phyloP scores from a whole-genome alignment of 495 filamentous ascomycete genomes.

The Talaromyces adpressus region DNA sequence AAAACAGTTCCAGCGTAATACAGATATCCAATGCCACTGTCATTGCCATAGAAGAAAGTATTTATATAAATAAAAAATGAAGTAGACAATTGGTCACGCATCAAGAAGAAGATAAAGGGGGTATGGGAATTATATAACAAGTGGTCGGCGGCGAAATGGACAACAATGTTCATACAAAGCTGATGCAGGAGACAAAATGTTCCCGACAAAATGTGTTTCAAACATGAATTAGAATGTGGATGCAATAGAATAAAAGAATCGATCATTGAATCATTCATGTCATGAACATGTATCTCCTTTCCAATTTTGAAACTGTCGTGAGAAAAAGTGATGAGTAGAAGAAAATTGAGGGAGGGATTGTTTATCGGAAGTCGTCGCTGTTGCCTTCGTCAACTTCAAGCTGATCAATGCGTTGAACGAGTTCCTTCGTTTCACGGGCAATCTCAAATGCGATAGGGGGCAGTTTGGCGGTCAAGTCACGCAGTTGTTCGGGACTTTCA shows the following conservation, averaged over 20 bases:
- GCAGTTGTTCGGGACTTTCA: slow-evolving; percentile 44
- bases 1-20: neutral
- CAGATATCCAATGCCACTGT: neutral
- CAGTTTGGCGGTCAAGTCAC: slow-evolving; percentile 60
- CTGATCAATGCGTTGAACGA: slow-evolving; percentile 43
- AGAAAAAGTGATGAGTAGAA: neutral
- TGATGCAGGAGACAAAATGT: neutral
- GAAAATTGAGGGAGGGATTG: neutral
- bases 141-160: neutral
- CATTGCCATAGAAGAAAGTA: neutral
- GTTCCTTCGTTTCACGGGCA: slow-evolving; percentile 73
- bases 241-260: neutral
- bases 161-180: neutral
- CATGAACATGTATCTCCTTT: neutral
- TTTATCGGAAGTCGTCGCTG: slow-evolving; percentile 37
- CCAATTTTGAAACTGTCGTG: neutral
- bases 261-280: slow-evolving; percentile 2
- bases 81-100: neutral
- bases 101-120: neutral
- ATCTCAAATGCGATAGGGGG: slow-evolving; percentile 86
- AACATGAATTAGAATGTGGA: neutral
- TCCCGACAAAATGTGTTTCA: neutral
- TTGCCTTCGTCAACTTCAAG: slow-evolving; percentile 27
- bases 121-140: neutral
- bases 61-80: neutral